These are phyloP conservation scores for Amborella trichopoda DNA, from an alignment of 164 flowering plant species.

Conservation along the genomic window DNA sequence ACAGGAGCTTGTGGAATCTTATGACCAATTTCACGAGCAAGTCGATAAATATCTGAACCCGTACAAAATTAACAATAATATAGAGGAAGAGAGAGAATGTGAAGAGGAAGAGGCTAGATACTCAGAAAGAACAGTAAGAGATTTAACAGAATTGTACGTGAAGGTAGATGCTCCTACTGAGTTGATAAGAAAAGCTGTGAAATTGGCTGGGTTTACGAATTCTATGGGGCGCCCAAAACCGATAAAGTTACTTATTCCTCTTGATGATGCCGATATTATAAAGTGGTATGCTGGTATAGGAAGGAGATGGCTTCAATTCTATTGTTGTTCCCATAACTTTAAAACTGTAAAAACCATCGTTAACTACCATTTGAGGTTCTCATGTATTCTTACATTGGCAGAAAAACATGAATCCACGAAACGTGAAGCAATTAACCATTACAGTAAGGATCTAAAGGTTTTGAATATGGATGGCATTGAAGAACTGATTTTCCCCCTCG, in stretches of 20 bases:
- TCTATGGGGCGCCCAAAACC: conserved; percentile 95
- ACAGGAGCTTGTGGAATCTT: conserved; percentile 59
- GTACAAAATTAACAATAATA: conserved; percentile 28
- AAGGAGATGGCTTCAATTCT: conserved; percentile 83
- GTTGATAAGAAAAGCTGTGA: conserved; percentile 58
- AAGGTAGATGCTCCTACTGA: conserved; percentile 78
- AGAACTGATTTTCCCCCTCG: conserved; percentile 64
- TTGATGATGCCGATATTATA: conserved; percentile 80
- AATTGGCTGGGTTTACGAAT: conserved; percentile 76
- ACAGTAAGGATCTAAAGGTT: conserved; percentile 68
- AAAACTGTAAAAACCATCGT: conserved; percentile 67
- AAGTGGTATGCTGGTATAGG: conserved; percentile 96
- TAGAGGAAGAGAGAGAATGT: conserved; percentile 51
- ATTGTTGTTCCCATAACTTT: conserved; percentile 83
- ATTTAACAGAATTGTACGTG: conserved; percentile 62
- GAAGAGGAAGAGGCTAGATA: conserved; percentile 53
- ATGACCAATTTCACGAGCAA: conserved; percentile 69
- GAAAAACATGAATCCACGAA: conserved; percentile 87
- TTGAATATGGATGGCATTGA: conserved; percentile 32
- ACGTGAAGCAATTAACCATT: conserved; percentile 67
- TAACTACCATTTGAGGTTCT: conserved; percentile 77
- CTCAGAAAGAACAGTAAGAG: conserved; percentile 52
- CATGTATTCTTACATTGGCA: conserved; percentile 82
- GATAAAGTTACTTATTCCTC: conserved; percentile 47
- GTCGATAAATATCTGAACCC: conserved; percentile 67